phyloP scores from a whole-genome alignment of 2,329 filamentous ascomycete genomes.

The Botrytis deweyae region DNA sequence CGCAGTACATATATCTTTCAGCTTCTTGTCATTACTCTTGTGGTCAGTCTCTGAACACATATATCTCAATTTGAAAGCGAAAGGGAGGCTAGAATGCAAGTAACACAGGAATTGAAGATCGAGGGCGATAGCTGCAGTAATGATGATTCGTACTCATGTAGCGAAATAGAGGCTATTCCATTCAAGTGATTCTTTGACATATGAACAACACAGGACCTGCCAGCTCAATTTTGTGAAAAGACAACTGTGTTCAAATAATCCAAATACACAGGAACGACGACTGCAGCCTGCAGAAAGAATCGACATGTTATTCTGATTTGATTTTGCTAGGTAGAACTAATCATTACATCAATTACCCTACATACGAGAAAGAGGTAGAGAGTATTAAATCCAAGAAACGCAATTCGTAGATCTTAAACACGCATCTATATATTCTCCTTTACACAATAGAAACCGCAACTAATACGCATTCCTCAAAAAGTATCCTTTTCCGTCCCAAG shows the following conservation, averaged over 20 bases:
- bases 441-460: no score
- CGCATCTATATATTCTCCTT: no score
- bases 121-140: background rate
- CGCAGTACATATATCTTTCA: background rate
- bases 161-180: background rate
- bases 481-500: background rate
- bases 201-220: background rate
- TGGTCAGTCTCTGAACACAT: background rate
- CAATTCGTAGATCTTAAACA: no score
- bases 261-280: background rate
- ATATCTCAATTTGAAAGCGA: background rate
- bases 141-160: background rate
- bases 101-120: background rate
- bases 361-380: background rate
- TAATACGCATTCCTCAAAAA: background rate
- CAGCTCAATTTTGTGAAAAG: background rate
- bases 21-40: background rate
- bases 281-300: background rate
- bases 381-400: background rate
- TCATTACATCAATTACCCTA: background rate
- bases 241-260: background rate
- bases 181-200: background rate
- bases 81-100: background rate
- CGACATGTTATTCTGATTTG: background rate
- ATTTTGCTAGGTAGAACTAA: fast-evolving